These are phyloP conservation scores for Trifolium repens DNA, from an alignment of 306 rosid species.

Conservation along the genomic window DNA sequence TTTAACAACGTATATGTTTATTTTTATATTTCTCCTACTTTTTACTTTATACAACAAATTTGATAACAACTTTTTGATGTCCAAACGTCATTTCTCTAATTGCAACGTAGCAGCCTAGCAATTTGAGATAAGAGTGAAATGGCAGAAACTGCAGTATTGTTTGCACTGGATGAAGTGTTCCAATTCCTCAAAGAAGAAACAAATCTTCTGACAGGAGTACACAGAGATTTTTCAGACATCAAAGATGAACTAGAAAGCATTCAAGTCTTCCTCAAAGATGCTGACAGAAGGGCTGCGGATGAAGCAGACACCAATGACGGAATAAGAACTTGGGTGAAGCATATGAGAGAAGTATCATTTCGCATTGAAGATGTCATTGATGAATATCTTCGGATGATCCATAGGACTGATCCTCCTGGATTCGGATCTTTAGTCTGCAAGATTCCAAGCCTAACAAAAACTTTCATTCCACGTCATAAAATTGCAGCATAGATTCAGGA, in stretches of 20 bases:
- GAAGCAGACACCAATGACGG: neutral
- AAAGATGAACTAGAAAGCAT: neutral
- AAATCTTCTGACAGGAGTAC: neutral
- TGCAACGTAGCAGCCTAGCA: too few species aligned
- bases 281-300: neutral
- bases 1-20: too few species aligned
- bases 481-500: neutral
- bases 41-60: too few species aligned
- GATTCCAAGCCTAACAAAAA: neutral
- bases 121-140: neutral
- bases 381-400: neutral
- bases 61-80: too few species aligned
- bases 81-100: too few species aligned
- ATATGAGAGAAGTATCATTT: neutral
- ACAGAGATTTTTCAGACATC: neutral
- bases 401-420: neutral
- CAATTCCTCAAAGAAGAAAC: neutral
- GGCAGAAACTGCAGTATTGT: neutral
- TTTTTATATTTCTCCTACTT: too few species aligned
- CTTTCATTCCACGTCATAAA: neutral
- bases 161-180: neutral
- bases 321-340: neutral
- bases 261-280: neutral
- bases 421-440: neutral
- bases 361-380: constrained; percentile 5